These are phyloP conservation scores for Notholithocarpus densiflorus DNA, from an alignment of 306 rosid species.

Conservation along the genomic window DNA sequence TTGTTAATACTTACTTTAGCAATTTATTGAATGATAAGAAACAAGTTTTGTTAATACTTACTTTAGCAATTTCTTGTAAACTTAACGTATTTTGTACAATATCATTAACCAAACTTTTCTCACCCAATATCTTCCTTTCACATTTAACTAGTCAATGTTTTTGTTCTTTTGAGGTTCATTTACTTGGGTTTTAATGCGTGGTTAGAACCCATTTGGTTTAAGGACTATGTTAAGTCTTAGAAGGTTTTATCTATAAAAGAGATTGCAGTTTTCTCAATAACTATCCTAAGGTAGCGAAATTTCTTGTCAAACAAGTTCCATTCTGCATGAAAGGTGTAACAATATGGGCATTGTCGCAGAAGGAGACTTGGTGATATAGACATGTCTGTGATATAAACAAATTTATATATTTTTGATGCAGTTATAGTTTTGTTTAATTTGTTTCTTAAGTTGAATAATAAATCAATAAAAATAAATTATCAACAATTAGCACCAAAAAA, in stretches of 20 bases:
- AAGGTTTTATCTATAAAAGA: neutral
- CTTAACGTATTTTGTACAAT: neutral
- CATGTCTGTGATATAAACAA: too few relatives aligned
- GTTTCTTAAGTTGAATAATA: too few relatives aligned
- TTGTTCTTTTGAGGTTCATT: neutral
- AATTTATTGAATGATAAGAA: neutral
- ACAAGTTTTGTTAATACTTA: neutral
- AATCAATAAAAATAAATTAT: too few relatives aligned
- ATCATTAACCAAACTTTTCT: neutral
- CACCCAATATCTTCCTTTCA: neutral
- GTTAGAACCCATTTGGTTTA: neutral
- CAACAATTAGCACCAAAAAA: too few relatives aligned
- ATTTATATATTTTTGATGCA: too few relatives aligned
- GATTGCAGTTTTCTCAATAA: neutral
- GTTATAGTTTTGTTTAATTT: too few relatives aligned
- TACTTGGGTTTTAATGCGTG: neutral
- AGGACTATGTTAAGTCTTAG: neutral
- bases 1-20: neutral
- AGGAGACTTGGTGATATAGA: too few relatives aligned
- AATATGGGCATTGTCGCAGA: too few relatives aligned
- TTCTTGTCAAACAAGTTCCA: too few relatives aligned
- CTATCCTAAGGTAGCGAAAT: too few relatives aligned
- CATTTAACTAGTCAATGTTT: neutral
- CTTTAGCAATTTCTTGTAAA: neutral
- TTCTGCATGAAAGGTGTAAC: too few relatives aligned